A percentile compares a stretch with the other conserved stretches of the same genome.
Conservation (phyloP, 1,284 basidiomycete genomes). For the Puccinia polysora region DNA sequence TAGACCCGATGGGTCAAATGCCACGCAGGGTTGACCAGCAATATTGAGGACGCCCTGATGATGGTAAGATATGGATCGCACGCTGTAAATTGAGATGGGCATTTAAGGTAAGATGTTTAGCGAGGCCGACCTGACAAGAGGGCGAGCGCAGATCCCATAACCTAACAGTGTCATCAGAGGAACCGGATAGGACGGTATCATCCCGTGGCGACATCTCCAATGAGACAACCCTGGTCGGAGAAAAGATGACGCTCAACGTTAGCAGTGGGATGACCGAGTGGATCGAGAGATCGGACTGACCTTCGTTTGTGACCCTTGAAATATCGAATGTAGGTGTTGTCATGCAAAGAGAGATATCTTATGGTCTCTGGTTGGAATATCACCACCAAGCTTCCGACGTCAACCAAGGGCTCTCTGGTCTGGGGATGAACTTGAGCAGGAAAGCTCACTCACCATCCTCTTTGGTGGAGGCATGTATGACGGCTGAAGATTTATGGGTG, state of each 20-base stretch:
- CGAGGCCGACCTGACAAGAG: conserved; percentile 61
- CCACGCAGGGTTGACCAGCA: conserved; percentile 69
- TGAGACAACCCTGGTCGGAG: conserved; percentile 65
- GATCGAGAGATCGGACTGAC: conserved; percentile 51
- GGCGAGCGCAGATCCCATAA: conserved; percentile 87
- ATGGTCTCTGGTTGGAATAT: conserved; percentile 62
- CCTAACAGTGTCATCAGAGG: conserved; percentile 88
- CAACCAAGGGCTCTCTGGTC: background rate
- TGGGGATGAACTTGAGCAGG: background rate
- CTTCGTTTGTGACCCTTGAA: conserved; percentile 85
- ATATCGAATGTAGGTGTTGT: conserved; percentile 92
- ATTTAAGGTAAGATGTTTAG: background rate
- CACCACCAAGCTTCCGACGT: background rate
- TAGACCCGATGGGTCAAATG: conserved; percentile 81
- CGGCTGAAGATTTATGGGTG: conserved; percentile 78
- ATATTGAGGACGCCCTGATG: conserved; percentile 59
- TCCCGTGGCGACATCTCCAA: conserved; percentile 87
- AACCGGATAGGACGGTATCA: conserved; percentile 91
- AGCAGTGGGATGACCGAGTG: background rate
- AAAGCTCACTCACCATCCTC: conserved; percentile 62
- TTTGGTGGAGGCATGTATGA: conserved; percentile 89
- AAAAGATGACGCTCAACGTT: background rate
- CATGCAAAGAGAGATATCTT: conserved; percentile 87
- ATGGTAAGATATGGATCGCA: conserved; percentile 46
- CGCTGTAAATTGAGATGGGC: background rate